phyloP scores from a whole-genome alignment of 129 eudicot genomes.

The carrot (Daucus carota) region DH1_v3.0 NC_030387.2:5666501-5667000 shows the following conservation, averaged over 20 bases:
- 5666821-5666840: slow-evolving; percentile 26
- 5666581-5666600: background rate
- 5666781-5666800: background rate
- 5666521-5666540: background rate
- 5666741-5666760: background rate
- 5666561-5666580: background rate
- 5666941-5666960: background rate
- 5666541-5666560: background rate
- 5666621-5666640: background rate
- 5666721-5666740: no score
- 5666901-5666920: background rate
- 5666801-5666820: slow-evolving; percentile 33
- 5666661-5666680: background rate
- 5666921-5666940: slow-evolving; percentile 3
- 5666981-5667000: slow-evolving; percentile 4
- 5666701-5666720: no score
- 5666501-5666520: no score
- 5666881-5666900: slow-evolving; percentile 27
- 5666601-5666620: background rate
- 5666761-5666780: slow-evolving; percentile 1
- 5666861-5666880: slow-evolving; percentile 25
- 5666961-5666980: background rate
- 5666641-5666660: no score
- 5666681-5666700: no score
- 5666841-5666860: slow-evolving; percentile 27